A percentile compares a stretch with the other conserved stretches of the same genome.
phyloP scores from a whole-genome alignment of 805 yeast genomes.

The Kazachstania bromeliacearum region DNA sequence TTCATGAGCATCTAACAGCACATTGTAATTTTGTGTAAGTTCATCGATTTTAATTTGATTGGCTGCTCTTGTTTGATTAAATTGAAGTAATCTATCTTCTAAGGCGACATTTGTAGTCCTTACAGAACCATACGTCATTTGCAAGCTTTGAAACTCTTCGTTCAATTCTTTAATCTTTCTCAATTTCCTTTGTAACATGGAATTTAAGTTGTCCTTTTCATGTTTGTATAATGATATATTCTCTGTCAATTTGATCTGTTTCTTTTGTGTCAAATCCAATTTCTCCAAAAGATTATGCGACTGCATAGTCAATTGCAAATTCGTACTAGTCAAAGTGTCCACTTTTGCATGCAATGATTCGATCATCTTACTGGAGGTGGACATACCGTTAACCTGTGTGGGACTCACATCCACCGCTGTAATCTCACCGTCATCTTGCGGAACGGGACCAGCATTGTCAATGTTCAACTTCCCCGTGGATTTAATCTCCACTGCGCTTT shows the following conservation, averaged over 20 bases:
- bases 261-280: slow-evolving; percentile 36
- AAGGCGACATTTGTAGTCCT: background rate
- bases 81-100: slow-evolving; percentile 3
- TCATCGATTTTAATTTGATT: background rate
- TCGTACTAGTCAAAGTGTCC: slow-evolving; percentile 41
- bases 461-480: too few relatives aligned
- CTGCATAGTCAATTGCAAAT: slow-evolving; percentile 32
- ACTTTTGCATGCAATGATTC: slow-evolving; percentile 39
- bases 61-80: background rate
- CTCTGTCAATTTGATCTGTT: slow-evolving; percentile 41
- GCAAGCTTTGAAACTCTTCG: slow-evolving; percentile 7
- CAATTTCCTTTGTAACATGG: slow-evolving; percentile 45
- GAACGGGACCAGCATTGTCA: too few relatives aligned
- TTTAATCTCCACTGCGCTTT: too few relatives aligned
- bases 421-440: too few relatives aligned
- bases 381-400: too few relatives aligned
- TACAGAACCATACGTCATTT: slow-evolving; percentile 1
- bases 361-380: slow-evolving; percentile 26
- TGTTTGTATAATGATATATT: slow-evolving; percentile 58
- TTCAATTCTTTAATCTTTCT: slow-evolving; percentile 51
- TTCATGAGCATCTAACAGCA: background rate
- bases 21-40: background rate
- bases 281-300: slow-evolving; percentile 45
- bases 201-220: slow-evolving; percentile 47
- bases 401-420: too few relatives aligned